Evolutionary conservation across 371 early-diverging fungal genomes (phyloP).

Genomic region (Funneliformis caledonium): DNA sequence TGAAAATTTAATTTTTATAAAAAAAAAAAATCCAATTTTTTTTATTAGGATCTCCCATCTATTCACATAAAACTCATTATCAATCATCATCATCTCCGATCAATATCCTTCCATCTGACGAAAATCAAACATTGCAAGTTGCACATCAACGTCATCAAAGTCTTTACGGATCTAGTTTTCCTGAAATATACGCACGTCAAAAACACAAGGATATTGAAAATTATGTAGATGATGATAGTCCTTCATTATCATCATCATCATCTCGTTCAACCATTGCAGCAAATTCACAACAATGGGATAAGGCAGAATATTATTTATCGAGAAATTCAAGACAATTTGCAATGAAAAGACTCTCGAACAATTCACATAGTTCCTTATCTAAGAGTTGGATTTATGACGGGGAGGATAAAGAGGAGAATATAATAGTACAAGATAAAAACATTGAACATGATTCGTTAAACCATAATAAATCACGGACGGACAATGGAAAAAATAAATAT

Average conservation of each 20-base stretch:
- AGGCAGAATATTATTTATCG: background rate
- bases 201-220: conserved; percentile 24
- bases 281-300: conserved; percentile 6
- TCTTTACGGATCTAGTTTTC: conserved; percentile 32
- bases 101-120: background rate
- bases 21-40: background rate
- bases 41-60: background rate
- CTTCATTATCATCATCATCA: conserved; percentile 20
- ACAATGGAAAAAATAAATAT: background rate
- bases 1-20: too few relatives aligned
- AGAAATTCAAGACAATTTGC: conserved; percentile 7
- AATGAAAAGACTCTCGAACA: conserved; percentile 25
- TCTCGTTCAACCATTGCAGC: conserved; percentile 21
- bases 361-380: conserved; percentile 31
- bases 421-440: background rate
- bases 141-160: conserved; percentile 10
- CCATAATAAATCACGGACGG: background rate
- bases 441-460: background rate
- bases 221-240: background rate
- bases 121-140: conserved; percentile 6
- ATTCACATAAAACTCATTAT: background rate
- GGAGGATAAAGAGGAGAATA: background rate
- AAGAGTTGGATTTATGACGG: conserved; percentile 22
- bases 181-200: conserved; percentile 21
- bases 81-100: background rate